Conservation (phyloP, 345 rosid species). For the Populus deltoides region DNA sequence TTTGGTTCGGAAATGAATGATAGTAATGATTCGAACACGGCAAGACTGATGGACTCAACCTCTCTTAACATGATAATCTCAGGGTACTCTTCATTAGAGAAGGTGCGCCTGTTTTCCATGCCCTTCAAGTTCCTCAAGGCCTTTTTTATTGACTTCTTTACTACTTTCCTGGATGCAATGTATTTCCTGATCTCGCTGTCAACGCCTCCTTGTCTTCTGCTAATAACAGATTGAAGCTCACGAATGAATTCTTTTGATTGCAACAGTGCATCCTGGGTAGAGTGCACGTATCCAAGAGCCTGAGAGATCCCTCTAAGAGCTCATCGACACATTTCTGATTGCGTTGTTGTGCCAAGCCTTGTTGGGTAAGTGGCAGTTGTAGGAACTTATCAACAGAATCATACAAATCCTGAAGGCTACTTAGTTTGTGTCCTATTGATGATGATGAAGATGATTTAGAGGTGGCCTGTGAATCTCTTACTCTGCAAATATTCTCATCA, state of each 20-base stretch:
- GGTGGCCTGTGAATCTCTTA: neutral
- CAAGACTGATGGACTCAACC: conserved; percentile 12
- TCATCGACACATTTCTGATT: neutral
- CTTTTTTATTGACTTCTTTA: neutral
- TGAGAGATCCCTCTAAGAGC: neutral
- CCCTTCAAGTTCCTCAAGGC: neutral
- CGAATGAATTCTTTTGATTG: neutral
- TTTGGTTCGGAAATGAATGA: neutral
- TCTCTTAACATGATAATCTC: conserved; percentile 18
- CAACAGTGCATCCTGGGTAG: neutral
- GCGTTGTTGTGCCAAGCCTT: neutral
- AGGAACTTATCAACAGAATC: neutral
- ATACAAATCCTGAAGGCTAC: neutral
- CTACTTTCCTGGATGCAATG: neutral
- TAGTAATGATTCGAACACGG: conserved; percentile 14
- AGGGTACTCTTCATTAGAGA: neutral
- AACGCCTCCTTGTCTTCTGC: neutral
- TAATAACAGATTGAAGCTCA: neutral
- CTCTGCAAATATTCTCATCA: neutral
- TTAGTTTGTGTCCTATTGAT: neutral
- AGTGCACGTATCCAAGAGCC: neutral
- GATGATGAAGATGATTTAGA: neutral
- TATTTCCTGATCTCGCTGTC: neutral
- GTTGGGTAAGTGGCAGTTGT: neutral
- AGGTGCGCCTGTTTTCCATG: neutral